A percentile compares a stretch with the other conserved stretches of the same genome.
These are phyloP conservation scores for Kuraishia molischiana DNA, from an alignment of 805 yeast genomes.

Conservation along the genomic window DNA sequence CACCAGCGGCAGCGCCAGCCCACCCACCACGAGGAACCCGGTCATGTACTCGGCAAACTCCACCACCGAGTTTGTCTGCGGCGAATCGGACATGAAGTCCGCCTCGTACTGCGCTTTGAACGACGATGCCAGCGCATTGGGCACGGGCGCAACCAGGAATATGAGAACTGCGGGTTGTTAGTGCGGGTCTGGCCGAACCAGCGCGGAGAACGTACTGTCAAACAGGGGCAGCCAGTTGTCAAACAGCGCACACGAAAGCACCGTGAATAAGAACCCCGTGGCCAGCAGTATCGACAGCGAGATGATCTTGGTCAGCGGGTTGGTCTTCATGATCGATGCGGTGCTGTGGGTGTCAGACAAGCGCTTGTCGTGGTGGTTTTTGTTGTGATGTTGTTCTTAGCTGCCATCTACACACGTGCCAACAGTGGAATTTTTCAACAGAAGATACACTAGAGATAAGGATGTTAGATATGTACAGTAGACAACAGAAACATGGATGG, in stretches of 20 bases:
- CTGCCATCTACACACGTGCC: too few relatives aligned
- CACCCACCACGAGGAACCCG: slow-evolving; percentile 22
- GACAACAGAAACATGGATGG: not conserved
- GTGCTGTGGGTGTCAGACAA: too few relatives aligned
- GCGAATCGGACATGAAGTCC: slow-evolving; percentile 18
- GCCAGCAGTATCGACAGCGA: slow-evolving; percentile 71
- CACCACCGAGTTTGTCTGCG: slow-evolving; percentile 5
- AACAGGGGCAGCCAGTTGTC: slow-evolving; percentile 86
- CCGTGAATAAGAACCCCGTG: slow-evolving; percentile 80
- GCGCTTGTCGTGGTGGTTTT: too few relatives aligned
- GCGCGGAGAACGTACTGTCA: slow-evolving; percentile 34
- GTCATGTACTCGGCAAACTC: slow-evolving; percentile 21
- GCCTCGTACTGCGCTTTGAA: slow-evolving; percentile 16
- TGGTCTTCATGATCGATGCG: slow-evolving; percentile 10
- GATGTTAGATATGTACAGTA: slow-evolving; percentile 1
- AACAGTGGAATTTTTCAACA: too few relatives aligned
- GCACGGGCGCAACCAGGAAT: slow-evolving; percentile 25
- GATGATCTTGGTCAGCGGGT: slow-evolving; percentile 69
- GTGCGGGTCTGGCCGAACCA: not conserved
- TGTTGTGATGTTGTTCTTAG: too few relatives aligned
- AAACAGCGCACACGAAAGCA: slow-evolving; percentile 78
- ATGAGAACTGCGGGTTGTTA: slow-evolving; percentile 19
- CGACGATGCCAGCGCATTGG: slow-evolving; percentile 18
- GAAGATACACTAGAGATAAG: too few relatives aligned
- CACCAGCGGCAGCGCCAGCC: slow-evolving; percentile 20